Percentiles rank a stretch among this genome's conserved stretches.
phyloP scores from a whole-genome alignment of 2,329 filamentous ascomycete genomes.

The Talaromyces sp. region DNA sequence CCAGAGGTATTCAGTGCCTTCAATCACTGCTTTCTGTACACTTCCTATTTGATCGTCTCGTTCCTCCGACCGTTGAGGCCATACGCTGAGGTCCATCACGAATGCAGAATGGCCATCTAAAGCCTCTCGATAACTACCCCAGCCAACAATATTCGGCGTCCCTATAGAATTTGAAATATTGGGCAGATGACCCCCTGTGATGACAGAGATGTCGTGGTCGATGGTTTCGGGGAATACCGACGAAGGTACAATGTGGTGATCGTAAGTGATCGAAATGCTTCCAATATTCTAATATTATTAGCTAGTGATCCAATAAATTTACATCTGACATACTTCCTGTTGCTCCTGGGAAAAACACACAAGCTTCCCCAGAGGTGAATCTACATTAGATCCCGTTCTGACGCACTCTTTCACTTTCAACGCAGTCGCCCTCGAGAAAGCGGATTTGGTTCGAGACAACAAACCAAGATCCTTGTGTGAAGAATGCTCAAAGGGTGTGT shows the following conservation, averaged over 20 bases:
- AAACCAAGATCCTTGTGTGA: constrained; percentile 3
- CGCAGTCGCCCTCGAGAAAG: constrained; percentile 8
- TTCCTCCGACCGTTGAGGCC: background rate
- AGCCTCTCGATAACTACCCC: constrained; percentile 16
- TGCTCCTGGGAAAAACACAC: constrained; percentile 15
- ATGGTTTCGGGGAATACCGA: constrained; percentile 16
- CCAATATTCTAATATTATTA: constrained; percentile 13
- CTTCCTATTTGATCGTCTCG: constrained; percentile 1
- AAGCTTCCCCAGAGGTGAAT: constrained; percentile 19
- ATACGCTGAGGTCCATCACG: constrained; percentile 8
- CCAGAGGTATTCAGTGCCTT: constrained; percentile 19
- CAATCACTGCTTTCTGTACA: constrained; percentile 13
- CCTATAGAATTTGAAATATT: constrained; percentile 8
- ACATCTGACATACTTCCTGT: constrained; percentile 7
- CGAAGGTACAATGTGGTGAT: constrained; percentile 9
- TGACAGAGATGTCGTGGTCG: constrained; percentile 12
- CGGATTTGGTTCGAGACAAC: constrained; percentile 5
- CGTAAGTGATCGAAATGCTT: constrained; percentile 12
- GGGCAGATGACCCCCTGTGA: constrained; percentile 12
- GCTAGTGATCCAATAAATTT: background rate
- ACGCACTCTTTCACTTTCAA: constrained; percentile 12
- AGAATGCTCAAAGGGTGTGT: constrained; percentile 5
- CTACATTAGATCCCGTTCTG: constrained; percentile 4
- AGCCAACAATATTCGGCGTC: constrained; percentile 14
- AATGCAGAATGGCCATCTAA: constrained; percentile 14